Conservation (phyloP, 805 yeast genomes). For the Candida vaughaniae region DNA sequence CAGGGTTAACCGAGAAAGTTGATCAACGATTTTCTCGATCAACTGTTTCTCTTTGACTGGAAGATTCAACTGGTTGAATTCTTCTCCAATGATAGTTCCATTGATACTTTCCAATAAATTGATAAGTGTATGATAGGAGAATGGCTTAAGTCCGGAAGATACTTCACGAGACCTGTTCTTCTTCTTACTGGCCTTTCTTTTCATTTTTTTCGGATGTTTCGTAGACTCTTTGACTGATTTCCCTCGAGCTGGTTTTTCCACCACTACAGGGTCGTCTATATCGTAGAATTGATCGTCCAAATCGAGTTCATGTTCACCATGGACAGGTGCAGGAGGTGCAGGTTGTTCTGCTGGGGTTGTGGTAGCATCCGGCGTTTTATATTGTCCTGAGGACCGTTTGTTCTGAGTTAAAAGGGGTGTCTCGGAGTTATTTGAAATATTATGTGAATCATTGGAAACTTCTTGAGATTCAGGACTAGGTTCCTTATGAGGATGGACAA, state of each 20-base stretch:
- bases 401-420: neutral
- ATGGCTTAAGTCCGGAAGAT: slow-evolving; percentile 30
- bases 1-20: slow-evolving; percentile 79
- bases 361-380: slow-evolving; percentile 2
- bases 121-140: slow-evolving; percentile 46
- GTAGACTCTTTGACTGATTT: slow-evolving; percentile 35
- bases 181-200: slow-evolving; percentile 14
- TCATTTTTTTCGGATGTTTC: slow-evolving; percentile 19
- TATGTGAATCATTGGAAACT: neutral
- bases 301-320: slow-evolving; percentile 1
- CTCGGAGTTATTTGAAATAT: neutral
- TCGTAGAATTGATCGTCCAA: slow-evolving; percentile 36
- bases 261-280: slow-evolving; percentile 35
- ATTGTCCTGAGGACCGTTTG: slow-evolving; percentile 1
- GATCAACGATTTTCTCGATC: slow-evolving; percentile 82
- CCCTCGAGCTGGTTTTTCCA: slow-evolving; percentile 29
- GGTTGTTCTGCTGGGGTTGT: neutral
- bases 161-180: slow-evolving; percentile 9
- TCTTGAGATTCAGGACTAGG: neutral
- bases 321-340: neutral
- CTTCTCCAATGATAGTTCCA: slow-evolving; percentile 64
- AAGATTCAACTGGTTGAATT: slow-evolving; percentile 69
- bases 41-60: slow-evolving; percentile 75
- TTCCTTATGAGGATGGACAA: neutral
- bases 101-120: slow-evolving; percentile 55